Conservation (phyloP, 176 grass and related monocot species). For the Eragrostis nindensis region DNA sequence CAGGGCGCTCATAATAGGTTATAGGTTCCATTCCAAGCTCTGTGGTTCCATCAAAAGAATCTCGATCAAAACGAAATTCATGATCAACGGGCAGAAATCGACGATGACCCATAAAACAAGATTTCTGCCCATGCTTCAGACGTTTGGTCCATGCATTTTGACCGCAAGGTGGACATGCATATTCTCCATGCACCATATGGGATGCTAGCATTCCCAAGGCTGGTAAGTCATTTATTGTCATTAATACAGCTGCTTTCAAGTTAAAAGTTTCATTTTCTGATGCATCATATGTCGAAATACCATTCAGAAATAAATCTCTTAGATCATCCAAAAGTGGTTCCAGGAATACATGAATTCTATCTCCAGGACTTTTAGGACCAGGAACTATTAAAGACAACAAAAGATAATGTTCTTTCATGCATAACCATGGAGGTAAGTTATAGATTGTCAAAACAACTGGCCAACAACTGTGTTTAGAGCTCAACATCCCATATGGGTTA, state of each 20-base stretch:
- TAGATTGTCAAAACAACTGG: background rate
- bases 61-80: background rate
- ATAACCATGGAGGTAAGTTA: constrained; percentile 1
- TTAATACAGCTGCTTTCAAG: background rate
- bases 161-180: constrained; percentile 2
- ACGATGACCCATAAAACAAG: background rate
- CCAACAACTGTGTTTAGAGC: background rate
- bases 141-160: background rate
- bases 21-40: background rate
- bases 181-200: background rate
- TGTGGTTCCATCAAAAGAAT: background rate
- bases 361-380: constrained; percentile 7
- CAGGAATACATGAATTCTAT: background rate
- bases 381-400: background rate
- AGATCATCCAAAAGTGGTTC: background rate
- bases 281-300: background rate
- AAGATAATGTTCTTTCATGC: constrained; percentile 2
- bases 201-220: background rate
- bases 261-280: background rate
- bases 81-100: background rate
- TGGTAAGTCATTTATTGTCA: background rate
- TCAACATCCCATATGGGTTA: constrained; percentile 6
- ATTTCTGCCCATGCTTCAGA: background rate
- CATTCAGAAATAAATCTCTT: background rate
- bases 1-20: background rate